Evolutionary conservation across 2,329 filamentous ascomycete species (phyloP).

Genomic region (Orbilia ellipsospora): DNA sequence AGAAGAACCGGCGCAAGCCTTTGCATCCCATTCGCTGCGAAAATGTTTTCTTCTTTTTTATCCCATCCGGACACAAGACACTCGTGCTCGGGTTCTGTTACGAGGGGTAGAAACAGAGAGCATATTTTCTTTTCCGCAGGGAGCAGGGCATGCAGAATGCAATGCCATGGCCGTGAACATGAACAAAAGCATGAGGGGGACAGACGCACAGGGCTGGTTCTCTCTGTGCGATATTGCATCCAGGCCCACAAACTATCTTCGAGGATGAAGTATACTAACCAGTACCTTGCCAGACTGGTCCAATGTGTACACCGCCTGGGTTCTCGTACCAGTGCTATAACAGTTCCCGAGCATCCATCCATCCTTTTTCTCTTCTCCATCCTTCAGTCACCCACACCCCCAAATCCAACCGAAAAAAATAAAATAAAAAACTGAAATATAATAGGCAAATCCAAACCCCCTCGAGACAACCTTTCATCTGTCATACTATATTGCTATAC

Average conservation of each 20-base stretch:
- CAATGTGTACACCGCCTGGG: too few species aligned
- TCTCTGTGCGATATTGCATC: constrained; percentile 15
- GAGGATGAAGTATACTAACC: background rate
- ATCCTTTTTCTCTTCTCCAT: constrained; percentile 31
- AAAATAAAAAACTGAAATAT: constrained; percentile 30
- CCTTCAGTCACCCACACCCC: constrained; percentile 1
- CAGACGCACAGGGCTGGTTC: constrained; percentile 42
- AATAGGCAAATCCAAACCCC: constrained; percentile 27
- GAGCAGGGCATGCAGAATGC: constrained; percentile 5
- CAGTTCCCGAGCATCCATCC: constrained; percentile 50
- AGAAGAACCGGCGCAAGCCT: constrained; percentile 50
- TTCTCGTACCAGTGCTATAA: constrained; percentile 35
- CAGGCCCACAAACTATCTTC: constrained; percentile 39
- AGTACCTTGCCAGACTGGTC: constrained; percentile 17
- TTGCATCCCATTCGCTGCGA: constrained; percentile 47
- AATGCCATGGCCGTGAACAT: background rate
- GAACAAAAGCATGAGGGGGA: constrained; percentile 3
- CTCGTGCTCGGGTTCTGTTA: constrained; percentile 42
- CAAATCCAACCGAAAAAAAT: background rate
- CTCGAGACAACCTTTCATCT: constrained; percentile 26
- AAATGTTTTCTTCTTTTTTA: constrained; percentile 22
- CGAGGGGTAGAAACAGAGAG: constrained; percentile 8
- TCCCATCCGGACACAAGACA: constrained; percentile 13
- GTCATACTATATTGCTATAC: background rate
- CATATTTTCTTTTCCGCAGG: constrained; percentile 52